A percentile compares a stretch with the other conserved stretches of the same genome.
Evolutionary conservation across 2,329 filamentous ascomycete species (phyloP).

Genomic region (Ceratocystis huliohia): DNA sequence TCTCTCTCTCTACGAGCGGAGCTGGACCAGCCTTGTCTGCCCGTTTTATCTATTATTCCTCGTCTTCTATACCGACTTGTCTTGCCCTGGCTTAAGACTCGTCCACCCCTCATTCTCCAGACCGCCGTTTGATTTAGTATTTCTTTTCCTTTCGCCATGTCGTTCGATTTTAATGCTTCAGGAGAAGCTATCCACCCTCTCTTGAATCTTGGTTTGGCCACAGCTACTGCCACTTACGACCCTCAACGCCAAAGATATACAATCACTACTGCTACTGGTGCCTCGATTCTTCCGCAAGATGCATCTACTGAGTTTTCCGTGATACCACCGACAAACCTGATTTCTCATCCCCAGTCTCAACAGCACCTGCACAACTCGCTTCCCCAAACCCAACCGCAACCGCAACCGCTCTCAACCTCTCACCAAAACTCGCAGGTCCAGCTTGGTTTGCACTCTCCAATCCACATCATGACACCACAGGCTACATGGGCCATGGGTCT

Average conservation of each 20-base stretch:
- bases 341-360: slow-evolving; percentile 12
- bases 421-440: slow-evolving; percentile 19
- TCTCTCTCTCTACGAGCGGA: not conserved
- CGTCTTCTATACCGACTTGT: slow-evolving; percentile 12
- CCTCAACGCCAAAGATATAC: slow-evolving; percentile 26
- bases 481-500: slow-evolving; percentile 40
- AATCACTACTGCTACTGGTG: slow-evolving; percentile 11
- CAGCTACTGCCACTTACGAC: slow-evolving; percentile 18
- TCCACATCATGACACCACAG: slow-evolving; percentile 29
- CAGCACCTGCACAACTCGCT: slow-evolving; percentile 9
- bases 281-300: slow-evolving; percentile 11
- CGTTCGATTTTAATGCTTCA: slow-evolving; percentile 20
- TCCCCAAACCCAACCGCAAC: slow-evolving; percentile 25
- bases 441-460: slow-evolving; percentile 16
- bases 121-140: slow-evolving; percentile 17
- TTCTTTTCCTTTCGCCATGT: slow-evolving; percentile 19
- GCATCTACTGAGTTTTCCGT: slow-evolving; percentile 24
- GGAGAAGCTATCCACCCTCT: slow-evolving; percentile 17
- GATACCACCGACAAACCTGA: slow-evolving; percentile 10
- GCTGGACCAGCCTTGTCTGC: slow-evolving; percentile 5
- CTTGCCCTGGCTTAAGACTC: slow-evolving; percentile 17
- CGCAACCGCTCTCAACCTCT: slow-evolving; percentile 26
- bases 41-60: slow-evolving; percentile 14
- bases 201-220: slow-evolving; percentile 13
- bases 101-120: slow-evolving; percentile 15